Percentiles rank a stretch among this genome's conserved stretches.
Evolutionary conservation across 2,329 filamentous ascomycete genomes (phyloP).

Genomic region (Pseudocercospora pini-densiflorae): DNA sequence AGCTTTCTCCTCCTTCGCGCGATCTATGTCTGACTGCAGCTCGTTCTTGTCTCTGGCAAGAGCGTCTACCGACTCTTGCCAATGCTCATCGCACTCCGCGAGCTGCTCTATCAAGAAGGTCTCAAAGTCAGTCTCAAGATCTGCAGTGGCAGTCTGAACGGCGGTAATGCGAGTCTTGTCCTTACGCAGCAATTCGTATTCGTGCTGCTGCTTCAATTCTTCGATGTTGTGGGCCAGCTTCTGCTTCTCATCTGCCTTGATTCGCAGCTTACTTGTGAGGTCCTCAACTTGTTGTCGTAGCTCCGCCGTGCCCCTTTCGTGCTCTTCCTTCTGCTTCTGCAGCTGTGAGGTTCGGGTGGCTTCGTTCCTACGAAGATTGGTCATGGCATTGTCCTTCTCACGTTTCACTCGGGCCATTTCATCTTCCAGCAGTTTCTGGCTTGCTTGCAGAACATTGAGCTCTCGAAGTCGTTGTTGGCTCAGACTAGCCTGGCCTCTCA

Average conservation of each 20-base stretch:
- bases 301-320: not conserved
- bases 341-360: not conserved
- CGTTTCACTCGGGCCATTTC: not conserved
- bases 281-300: not conserved
- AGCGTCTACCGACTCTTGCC: not conserved
- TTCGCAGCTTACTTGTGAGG: not conserved
- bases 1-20: not conserved
- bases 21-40: not conserved
- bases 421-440: not conserved
- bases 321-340: not conserved
- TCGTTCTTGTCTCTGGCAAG: not conserved
- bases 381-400: not conserved
- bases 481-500: not conserved
- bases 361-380: not conserved
- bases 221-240: no score
- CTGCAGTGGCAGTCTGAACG: no score
- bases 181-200: no score
- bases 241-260: no score
- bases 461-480: not conserved
- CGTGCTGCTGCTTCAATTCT: no score
- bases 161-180: no score
- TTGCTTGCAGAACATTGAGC: not conserved
- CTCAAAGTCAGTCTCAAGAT: no score
- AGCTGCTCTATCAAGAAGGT: no score
- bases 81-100: not conserved